Evolutionary conservation across 139 green algal species (phyloP), one percentile per base, ranked within the genome.

Genomic region (Coccomyxa sp.): DNA sequence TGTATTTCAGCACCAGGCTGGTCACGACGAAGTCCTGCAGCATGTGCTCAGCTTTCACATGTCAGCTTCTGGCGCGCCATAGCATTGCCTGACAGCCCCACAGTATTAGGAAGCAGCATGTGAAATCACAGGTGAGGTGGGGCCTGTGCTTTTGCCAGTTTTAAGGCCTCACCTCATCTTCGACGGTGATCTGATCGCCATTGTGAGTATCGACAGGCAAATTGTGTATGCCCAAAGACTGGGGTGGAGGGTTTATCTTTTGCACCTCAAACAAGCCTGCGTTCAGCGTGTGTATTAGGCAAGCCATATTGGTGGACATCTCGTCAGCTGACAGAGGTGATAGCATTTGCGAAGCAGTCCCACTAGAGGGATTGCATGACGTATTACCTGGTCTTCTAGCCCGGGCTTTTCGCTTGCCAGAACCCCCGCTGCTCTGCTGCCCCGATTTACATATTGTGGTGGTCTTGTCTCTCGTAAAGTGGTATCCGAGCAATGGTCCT

Each of bases 111-210:
- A 64, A 64, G 50, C 50, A 64, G 50, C n/a, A n/a, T n/a, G n/a
- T n/a, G n/a, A n/a, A n/a, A n/a, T n/a, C n/a, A n/a, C n/a, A n/a
- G n/a, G n/a, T n/a, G n/a, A n/a, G n/a, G n/a, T n/a, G n/a, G n/a
- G n/a, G n/a, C n/a, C n/a, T n/a, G n/a, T n/a, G n/a, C n/a, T n/a
- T n/a, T n/a, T n/a, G n/a, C n/a, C n/a, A n/a, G n/a, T n/a, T n/a
- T n/a, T n/a, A n/a, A 3, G 7, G n/a, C n/a, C n/a, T n/a, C n/a
- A 80, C 76, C 55, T 81, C 16, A 35, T 76, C 77, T 39, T 81
- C 80, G 29, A 92, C 79, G 38, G 86, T 83, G 54, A 92, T 90
- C 34, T 84, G 69, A 73, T 91, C 86, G 0, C 88, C 88, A 16
- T 91, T 92, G 77, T 89, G 78, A 7, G 86, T 85, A 70, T 84